These are phyloP conservation scores for Xylariaceae sp. DNA, from an alignment of 2,329 filamentous ascomycete genomes.

Conservation along the genomic window DNA sequence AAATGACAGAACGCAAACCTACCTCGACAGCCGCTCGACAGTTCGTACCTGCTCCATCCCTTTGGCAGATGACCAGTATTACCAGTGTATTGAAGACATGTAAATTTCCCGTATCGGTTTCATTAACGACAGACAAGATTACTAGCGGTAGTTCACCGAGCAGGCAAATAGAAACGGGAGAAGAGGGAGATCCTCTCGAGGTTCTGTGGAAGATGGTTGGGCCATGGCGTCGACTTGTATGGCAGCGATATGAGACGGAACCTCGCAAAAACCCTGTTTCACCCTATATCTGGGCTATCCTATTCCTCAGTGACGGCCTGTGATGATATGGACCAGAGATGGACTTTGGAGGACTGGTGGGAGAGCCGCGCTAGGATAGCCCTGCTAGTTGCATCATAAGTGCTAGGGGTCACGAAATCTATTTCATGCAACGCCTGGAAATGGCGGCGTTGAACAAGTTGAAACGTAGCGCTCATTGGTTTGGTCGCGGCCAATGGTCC, in stretches of 20 bases:
- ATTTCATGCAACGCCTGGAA: constrained; percentile 14
- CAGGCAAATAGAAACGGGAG: constrained; percentile 15
- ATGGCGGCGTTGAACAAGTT: no score
- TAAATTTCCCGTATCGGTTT: constrained; percentile 10
- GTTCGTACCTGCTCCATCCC: constrained; percentile 26
- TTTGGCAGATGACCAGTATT: constrained; percentile 12
- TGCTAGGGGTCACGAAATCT: constrained; percentile 21
- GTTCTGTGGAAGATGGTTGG: constrained; percentile 1
- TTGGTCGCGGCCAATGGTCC: no score
- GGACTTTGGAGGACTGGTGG: constrained; percentile 17
- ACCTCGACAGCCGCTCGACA: constrained; percentile 28
- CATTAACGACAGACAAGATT: constrained; percentile 12
- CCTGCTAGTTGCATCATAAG: constrained; percentile 19
- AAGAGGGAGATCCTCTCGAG: constrained; percentile 4
- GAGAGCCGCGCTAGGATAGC: constrained; percentile 21
- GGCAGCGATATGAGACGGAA: constrained; percentile 12
- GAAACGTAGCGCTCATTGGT: no score
- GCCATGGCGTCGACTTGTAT: constrained; percentile 12
- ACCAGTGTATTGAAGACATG: constrained; percentile 19
- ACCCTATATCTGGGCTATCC: constrained; percentile 14
- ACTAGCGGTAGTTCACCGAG: constrained; percentile 9
- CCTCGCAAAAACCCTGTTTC: constrained; percentile 17
- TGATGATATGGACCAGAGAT: constrained; percentile 14
- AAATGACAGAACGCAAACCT: constrained; percentile 16
- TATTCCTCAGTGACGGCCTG: constrained; percentile 10